These are phyloP conservation scores for Penicillium maclennaniae DNA, from an alignment of 495 filamentous ascomycete species.

Conservation along the genomic window DNA sequence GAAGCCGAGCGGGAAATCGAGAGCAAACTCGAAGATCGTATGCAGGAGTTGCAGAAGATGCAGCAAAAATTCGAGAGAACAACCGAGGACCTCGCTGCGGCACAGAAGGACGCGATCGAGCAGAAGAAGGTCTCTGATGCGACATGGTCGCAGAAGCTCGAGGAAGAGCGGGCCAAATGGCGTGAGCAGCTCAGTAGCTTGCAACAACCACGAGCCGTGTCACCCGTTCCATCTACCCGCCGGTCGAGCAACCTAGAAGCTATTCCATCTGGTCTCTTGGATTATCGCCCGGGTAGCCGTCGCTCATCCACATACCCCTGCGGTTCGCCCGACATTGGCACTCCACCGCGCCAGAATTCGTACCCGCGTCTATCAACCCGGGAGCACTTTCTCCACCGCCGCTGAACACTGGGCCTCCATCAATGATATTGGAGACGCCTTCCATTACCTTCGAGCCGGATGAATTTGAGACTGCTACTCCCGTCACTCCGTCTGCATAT, in stretches of 20 bases:
- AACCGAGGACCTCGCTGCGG: conserved; percentile 56
- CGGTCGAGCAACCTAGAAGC: conserved; percentile 43
- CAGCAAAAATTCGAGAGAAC: conserved; percentile 61
- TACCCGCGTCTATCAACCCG: conserved; percentile 38
- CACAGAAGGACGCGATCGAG: conserved; percentile 60
- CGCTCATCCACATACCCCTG: conserved; percentile 45
- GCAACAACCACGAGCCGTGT: conserved; percentile 46
- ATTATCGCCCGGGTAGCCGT: conserved; percentile 43
- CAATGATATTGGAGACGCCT: conserved; percentile 47
- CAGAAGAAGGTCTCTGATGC: conserved; percentile 66
- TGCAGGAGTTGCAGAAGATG: conserved; percentile 59
- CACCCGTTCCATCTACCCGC: conserved; percentile 45
- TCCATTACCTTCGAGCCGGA: conserved; percentile 62
- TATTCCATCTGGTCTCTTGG: conserved; percentile 23
- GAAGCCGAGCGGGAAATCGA: conserved; percentile 60
- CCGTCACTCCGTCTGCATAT: conserved; percentile 58
- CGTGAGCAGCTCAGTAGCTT: conserved; percentile 53
- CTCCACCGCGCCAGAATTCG: conserved; percentile 41
- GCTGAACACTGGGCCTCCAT: conserved; percentile 30
- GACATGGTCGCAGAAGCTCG: conserved; percentile 56
- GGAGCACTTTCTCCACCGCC: conserved; percentile 32
- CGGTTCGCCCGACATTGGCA: conserved; percentile 39
- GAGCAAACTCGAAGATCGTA: conserved; percentile 53
- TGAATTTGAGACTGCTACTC: conserved; percentile 57
- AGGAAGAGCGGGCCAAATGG: conserved; percentile 75